A percentile compares a stretch with the other conserved stretches of the same genome.
Conservation (phyloP, 1,284 basidiomycete genomes). For the Rhodotorula sp. region DNA sequence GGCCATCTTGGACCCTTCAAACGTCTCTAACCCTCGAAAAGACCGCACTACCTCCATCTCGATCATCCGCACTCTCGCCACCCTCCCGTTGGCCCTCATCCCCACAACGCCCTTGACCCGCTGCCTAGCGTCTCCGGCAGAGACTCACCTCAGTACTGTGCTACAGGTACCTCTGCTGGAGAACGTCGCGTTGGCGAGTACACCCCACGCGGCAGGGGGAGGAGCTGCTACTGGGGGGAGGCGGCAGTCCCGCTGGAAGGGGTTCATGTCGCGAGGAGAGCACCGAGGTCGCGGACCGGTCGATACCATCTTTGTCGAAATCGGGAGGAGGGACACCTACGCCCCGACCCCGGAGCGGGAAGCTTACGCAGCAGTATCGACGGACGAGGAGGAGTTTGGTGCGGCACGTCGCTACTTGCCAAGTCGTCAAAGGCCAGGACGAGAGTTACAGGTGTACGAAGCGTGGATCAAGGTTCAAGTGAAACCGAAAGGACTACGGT, state of each 20-base stretch:
- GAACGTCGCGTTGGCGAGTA: neutral
- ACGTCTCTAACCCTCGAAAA: neutral
- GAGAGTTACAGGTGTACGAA: constrained; percentile 20
- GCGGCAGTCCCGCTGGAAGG: neutral
- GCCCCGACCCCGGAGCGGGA: neutral
- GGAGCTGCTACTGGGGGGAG: too few species aligned
- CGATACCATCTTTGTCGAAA: neutral
- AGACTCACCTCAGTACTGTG: too few species aligned
- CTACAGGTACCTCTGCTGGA: constrained; percentile 5
- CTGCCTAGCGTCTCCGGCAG: too few species aligned
- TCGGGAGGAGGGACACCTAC: constrained; percentile 10
- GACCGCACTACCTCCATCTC: too few species aligned
- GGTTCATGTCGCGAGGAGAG: neutral
- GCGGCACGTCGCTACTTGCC: neutral
- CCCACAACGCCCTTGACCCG: neutral
- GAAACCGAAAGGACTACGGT: constrained; percentile 6
- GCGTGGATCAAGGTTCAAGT: constrained; percentile 12
- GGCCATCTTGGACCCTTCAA: constrained; percentile 10
- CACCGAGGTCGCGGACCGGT: neutral
- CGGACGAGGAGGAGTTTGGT: neutral
- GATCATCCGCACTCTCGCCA: neutral
- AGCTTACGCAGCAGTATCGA: too few species aligned
- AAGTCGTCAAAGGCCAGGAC: neutral
- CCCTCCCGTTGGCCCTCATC: too few species aligned
- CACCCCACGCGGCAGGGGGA: neutral